Conservation (phyloP, 257 asterid species). For the Penstemon newberryi region DNA sequence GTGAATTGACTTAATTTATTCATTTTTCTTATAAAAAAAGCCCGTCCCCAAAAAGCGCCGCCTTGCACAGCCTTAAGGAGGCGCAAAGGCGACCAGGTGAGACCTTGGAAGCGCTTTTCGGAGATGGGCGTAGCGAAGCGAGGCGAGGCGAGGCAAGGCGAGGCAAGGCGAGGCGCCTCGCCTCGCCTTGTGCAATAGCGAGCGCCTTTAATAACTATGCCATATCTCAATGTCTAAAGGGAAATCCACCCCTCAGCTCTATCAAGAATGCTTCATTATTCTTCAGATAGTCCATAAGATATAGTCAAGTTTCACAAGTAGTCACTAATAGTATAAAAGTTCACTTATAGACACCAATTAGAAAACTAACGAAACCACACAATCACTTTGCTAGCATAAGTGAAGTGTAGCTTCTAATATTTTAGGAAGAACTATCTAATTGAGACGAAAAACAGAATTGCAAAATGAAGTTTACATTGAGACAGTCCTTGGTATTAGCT, state of each 20-base stretch:
- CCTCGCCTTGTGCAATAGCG: too few species aligned
- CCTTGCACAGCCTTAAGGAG: too few species aligned
- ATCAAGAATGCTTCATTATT: slow-evolving; percentile 9
- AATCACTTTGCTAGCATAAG: not conserved
- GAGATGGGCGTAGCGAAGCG: too few species aligned
- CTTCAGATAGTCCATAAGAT: slow-evolving; percentile 2
- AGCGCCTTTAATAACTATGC: too few species aligned
- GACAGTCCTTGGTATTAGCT: slow-evolving; percentile 5
- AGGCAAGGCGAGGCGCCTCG: too few species aligned
- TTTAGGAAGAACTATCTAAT: slow-evolving; percentile 5
- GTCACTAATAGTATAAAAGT: not conserved
- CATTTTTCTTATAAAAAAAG: too few species aligned
- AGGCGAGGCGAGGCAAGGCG: too few species aligned
- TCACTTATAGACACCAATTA: slow-evolving; percentile 13
- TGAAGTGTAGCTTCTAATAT: not conserved
- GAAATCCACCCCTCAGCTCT: not conserved
- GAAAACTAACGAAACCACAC: slow-evolving; percentile 8
- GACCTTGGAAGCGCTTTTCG: too few species aligned
- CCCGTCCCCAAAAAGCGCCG: too few species aligned
- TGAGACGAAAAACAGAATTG: slow-evolving; percentile 5
- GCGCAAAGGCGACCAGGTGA: too few species aligned
- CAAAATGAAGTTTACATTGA: slow-evolving; percentile 1
- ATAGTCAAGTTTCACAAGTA: not conserved
- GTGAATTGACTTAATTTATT: too few species aligned
- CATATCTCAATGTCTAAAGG: not conserved